Evolutionary conservation across 371 early-diverging fungal species (phyloP).

Genomic region (Nematocida ironsii): DNA sequence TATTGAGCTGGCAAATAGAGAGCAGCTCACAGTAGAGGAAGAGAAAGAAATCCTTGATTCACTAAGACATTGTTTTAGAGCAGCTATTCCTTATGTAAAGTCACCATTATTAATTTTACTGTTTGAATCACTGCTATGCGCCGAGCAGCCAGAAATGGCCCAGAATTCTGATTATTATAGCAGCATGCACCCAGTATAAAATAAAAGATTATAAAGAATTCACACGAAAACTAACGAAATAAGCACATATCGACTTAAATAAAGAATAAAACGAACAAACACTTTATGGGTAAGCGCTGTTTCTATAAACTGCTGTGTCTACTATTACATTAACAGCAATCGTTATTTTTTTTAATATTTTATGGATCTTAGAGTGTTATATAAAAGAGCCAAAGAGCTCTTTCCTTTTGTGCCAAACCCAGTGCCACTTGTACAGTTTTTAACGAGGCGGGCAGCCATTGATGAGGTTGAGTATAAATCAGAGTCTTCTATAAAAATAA

Average conservation of each 20-base stretch:
- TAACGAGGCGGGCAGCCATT: slow-evolving; percentile 27
- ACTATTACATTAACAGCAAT: too few relatives aligned
- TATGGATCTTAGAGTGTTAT: not conserved
- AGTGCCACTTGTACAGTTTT: not conserved
- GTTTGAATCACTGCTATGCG: slow-evolving; percentile 26
- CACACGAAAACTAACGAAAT: too few relatives aligned
- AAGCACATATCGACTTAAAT: too few relatives aligned
- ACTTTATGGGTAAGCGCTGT: not conserved
- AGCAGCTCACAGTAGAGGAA: slow-evolving; percentile 30
- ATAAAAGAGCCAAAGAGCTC: slow-evolving; percentile 9
- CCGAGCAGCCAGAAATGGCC: too few relatives aligned
- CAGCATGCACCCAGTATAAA: too few relatives aligned
- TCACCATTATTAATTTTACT: slow-evolving; percentile 9
- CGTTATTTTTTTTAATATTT: not conserved
- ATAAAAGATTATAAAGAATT: too few relatives aligned
- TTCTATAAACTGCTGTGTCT: too few relatives aligned
- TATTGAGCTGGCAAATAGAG: slow-evolving; percentile 37
- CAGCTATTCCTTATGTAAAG: slow-evolving; percentile 39
- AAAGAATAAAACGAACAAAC: not conserved
- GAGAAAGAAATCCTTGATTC: slow-evolving; percentile 10
- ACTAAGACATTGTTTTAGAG: slow-evolving; percentile 11
- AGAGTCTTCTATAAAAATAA: slow-evolving; percentile 8
- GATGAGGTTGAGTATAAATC: slow-evolving; percentile 12
- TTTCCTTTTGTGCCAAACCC: not conserved
- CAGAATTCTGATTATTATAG: too few relatives aligned